These are phyloP conservation scores for Phytophthora tubulina DNA, from an alignment of 352 stramenopile species.

Conservation along the genomic window DNA sequence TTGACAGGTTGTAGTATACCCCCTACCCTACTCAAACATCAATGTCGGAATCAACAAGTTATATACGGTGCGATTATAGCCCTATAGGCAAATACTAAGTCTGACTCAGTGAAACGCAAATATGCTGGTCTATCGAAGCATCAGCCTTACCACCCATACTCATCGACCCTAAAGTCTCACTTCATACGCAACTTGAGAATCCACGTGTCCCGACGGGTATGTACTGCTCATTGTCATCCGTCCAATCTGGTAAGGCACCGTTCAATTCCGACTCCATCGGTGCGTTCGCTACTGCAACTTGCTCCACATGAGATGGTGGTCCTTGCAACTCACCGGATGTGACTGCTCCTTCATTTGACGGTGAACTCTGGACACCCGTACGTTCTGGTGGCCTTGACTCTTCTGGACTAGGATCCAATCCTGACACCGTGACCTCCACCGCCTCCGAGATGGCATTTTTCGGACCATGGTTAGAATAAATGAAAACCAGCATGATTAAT, in stretches of 20 bases:
- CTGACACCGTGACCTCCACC: background rate
- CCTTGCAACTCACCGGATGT: background rate
- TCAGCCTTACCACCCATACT: background rate
- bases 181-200: background rate
- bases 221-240: constrained; percentile 4
- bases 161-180: background rate
- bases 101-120: background rate
- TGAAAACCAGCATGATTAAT: background rate
- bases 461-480: constrained; percentile 1
- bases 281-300: background rate
- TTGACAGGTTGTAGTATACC: too few relatives aligned
- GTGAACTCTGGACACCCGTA: background rate
- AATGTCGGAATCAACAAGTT: too few relatives aligned
- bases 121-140: background rate
- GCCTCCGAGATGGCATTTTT: background rate
- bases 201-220: background rate
- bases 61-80: too few relatives aligned
- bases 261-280: background rate
- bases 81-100: background rate
- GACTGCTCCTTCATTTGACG: background rate
- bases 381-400: background rate
- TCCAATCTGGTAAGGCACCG: background rate
- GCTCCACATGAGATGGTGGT: background rate
- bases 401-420: background rate
- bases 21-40: too few relatives aligned